Evolutionary conservation across 768 basidiomycete genomes (phyloP).

Genomic region (Tephrocybe sp.): DNA sequence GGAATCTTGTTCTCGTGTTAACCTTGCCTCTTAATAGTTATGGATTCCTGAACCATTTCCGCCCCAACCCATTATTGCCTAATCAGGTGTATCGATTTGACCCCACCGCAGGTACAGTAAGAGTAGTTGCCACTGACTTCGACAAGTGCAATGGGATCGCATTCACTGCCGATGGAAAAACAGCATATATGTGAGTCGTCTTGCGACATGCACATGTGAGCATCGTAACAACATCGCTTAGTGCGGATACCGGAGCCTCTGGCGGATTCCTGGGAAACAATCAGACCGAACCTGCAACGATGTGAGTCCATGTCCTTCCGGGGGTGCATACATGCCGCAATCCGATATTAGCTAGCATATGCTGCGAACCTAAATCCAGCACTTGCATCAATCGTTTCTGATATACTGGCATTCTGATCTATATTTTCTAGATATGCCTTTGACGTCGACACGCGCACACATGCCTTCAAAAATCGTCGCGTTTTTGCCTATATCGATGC

Average conservation of each 20-base stretch:
- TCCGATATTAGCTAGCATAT: too few species aligned
- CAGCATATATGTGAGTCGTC: constrained; percentile 57
- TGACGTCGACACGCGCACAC: constrained; percentile 58
- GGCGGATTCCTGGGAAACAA: constrained; percentile 50
- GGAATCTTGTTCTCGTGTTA: neutral
- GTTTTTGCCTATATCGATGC: constrained; percentile 68
- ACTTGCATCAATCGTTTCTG: too few species aligned
- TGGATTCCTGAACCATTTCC: constrained; percentile 65
- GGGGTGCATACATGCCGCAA: neutral
- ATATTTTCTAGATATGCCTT: constrained; percentile 54
- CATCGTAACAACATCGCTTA: constrained; percentile 19
- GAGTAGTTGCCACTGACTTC: constrained; percentile 78
- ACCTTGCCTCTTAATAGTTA: constrained; percentile 40
- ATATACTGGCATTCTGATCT: neutral
- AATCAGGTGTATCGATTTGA: constrained; percentile 81
- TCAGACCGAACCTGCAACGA: constrained; percentile 62
- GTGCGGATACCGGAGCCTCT: constrained; percentile 51
- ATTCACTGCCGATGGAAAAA: constrained; percentile 63
- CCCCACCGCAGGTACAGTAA: constrained; percentile 60
- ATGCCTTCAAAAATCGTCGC: constrained; percentile 58
- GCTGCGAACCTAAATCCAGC: too few species aligned
- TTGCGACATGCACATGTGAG: neutral
- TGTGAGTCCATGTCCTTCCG: constrained; percentile 42
- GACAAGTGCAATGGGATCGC: constrained; percentile 74
- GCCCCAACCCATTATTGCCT: constrained; percentile 63